Percentiles rank a stretch among this genome's conserved stretches.
Conservation (phyloP, 2,329 filamentous ascomycete species). For the Emydomyces testavorans region DNA sequence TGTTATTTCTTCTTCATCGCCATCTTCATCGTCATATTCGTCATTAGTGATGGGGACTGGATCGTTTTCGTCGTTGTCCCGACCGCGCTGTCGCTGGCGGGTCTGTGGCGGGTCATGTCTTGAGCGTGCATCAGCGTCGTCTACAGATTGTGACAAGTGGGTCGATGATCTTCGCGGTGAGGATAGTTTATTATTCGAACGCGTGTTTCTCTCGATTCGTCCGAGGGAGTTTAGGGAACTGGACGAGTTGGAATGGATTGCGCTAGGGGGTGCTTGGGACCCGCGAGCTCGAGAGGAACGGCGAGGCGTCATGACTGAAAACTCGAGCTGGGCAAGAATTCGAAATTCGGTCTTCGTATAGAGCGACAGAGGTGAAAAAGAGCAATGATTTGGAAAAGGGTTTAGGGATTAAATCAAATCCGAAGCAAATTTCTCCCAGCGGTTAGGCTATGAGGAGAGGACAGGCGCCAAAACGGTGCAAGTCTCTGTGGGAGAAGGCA, state of each 20-base stretch:
- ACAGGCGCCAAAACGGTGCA: slow-evolving; percentile 5
- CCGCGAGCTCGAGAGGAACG: slow-evolving; percentile 78
- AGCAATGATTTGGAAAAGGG: slow-evolving; percentile 15
- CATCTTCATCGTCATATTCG: slow-evolving; percentile 46
- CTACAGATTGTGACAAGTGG: slow-evolving; percentile 40
- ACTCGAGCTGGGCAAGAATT: not conserved
- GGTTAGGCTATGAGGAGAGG: slow-evolving; percentile 17
- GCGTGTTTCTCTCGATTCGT: slow-evolving; percentile 62
- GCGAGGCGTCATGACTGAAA: slow-evolving; percentile 54
- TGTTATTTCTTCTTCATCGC: slow-evolving; percentile 83
- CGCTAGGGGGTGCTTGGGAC: slow-evolving; percentile 52
- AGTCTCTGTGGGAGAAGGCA: slow-evolving; percentile 15
- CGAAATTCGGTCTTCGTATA: not conserved
- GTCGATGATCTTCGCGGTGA: slow-evolving; percentile 67
- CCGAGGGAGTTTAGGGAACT: slow-evolving; percentile 60
- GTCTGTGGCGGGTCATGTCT: slow-evolving; percentile 56
- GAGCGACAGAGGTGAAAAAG: not conserved
- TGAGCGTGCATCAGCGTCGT: slow-evolving; percentile 42
- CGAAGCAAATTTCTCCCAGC: slow-evolving; percentile 11
- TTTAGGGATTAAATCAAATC: slow-evolving; percentile 6
- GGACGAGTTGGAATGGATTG: slow-evolving; percentile 64
- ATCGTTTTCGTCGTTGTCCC: slow-evolving; percentile 53
- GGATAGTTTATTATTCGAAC: slow-evolving; percentile 58
- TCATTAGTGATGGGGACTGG: slow-evolving; percentile 31
- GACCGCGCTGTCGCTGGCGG: slow-evolving; percentile 66